phyloP scores from a whole-genome alignment of 495 filamentous ascomycete species.

The Xylaria intraflava region DNA sequence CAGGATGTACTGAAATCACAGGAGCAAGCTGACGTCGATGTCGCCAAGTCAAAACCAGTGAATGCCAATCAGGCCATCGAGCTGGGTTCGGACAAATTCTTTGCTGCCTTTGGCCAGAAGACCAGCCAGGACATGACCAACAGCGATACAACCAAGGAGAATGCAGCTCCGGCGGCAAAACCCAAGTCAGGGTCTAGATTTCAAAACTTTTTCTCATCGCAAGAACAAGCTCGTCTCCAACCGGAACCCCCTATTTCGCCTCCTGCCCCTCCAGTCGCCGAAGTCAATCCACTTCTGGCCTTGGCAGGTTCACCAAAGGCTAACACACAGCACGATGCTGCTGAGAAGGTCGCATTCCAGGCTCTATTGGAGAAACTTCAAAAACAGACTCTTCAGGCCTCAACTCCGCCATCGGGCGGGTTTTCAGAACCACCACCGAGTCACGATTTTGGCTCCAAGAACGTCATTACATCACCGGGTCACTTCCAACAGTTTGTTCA shows the following conservation, averaged over 20 bases:
- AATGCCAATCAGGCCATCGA: conserved; percentile 55
- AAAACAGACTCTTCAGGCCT: conserved; percentile 24
- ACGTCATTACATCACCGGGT: conserved; percentile 33
- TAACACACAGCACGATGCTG: conserved; percentile 41
- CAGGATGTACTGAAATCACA: conserved; percentile 5
- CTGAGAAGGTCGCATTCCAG: conserved; percentile 87
- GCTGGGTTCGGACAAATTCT: conserved; percentile 70
- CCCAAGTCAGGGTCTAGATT: conserved; percentile 64
- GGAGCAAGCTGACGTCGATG: conserved; percentile 19
- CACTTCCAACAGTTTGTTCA: conserved; percentile 38
- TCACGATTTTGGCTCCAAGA: conserved; percentile 22
- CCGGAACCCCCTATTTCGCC: conserved; percentile 44
- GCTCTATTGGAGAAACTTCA: conserved; percentile 78
- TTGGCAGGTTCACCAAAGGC: conserved; percentile 19
- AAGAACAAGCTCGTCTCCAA: conserved; percentile 51
- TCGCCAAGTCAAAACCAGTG: conserved; percentile 31
- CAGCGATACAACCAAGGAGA: conserved; percentile 36
- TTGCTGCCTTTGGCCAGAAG: conserved; percentile 56
- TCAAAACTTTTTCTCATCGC: conserved; percentile 69
- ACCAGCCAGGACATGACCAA: conserved; percentile 29
- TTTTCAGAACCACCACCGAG: conserved; percentile 29
- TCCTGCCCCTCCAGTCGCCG: conserved; percentile 13
- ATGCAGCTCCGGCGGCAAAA: conserved; percentile 28
- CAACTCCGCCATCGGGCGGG: conserved; percentile 16
- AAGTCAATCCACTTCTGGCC: conserved; percentile 24